These are phyloP conservation scores for Candida sp. DNA, from an alignment of 1,139 yeast genomes.

Conservation along the genomic window DNA sequence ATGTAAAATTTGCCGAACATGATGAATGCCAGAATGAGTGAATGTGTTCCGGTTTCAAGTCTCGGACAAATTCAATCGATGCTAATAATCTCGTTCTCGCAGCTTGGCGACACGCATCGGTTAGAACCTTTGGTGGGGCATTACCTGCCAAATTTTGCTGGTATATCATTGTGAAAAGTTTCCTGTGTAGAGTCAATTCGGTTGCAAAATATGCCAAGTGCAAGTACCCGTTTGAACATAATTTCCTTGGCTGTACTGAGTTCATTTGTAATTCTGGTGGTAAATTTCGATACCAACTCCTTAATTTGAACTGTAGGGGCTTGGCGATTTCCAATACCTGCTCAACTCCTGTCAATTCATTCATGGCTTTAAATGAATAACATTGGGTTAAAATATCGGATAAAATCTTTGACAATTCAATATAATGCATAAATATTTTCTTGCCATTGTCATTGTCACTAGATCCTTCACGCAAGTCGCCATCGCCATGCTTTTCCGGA, in stretches of 20 bases:
- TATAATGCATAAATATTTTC: constrained; percentile 64
- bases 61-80: constrained; percentile 75
- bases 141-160: constrained; percentile 36
- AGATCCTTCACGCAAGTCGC: constrained; percentile 55
- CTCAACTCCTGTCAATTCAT: constrained; percentile 53
- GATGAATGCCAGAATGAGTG: constrained; percentile 89
- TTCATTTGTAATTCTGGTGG: constrained; percentile 70
- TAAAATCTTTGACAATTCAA: constrained; percentile 64
- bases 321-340: constrained; percentile 73
- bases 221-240: constrained; percentile 68
- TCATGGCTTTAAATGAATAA: constrained; percentile 67
- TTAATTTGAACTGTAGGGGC: constrained; percentile 74
- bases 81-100: constrained; percentile 80
- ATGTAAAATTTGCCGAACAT: constrained; percentile 70
- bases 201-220: constrained; percentile 87
- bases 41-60: constrained; percentile 74
- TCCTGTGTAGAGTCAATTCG: constrained; percentile 79
- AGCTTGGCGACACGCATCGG: constrained; percentile 75
- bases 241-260: constrained; percentile 55
- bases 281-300: constrained; percentile 82
- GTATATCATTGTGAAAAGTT: constrained; percentile 61
- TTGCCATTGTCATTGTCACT: constrained; percentile 75
- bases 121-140: constrained; percentile 53
- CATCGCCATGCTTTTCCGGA: constrained; percentile 63
- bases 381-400: constrained; percentile 70